Conservation (phyloP, 495 filamentous ascomycete genomes). For the Penicillium soppii region DNA sequence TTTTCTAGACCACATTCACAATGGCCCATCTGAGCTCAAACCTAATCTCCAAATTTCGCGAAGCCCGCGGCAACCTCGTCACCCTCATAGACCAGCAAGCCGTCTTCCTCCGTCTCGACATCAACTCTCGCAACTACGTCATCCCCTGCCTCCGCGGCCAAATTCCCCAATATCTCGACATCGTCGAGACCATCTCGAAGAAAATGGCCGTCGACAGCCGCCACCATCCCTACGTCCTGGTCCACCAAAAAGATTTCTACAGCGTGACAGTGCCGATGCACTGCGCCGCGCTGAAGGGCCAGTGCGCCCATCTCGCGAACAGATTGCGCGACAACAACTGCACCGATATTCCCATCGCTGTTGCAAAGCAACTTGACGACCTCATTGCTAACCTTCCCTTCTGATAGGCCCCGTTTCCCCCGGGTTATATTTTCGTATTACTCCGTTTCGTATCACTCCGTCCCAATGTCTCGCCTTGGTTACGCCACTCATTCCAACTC, state of each 20-base stretch:
- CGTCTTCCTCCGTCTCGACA: not conserved
- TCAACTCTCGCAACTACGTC: not conserved
- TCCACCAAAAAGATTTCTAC: not conserved
- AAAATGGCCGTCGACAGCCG: not conserved
- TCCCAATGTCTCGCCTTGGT: too few relatives aligned
- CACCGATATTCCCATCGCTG: not conserved
- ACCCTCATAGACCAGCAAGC: not conserved
- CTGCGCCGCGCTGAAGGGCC: not conserved
- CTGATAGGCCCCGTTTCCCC: not conserved
- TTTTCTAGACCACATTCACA: not conserved
- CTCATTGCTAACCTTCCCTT: not conserved
- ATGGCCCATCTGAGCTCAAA: not conserved
- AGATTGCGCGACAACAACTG: conserved; percentile 1
- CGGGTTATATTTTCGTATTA: not conserved
- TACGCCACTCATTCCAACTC: not conserved
- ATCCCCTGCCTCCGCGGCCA: not conserved
- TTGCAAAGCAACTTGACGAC: not conserved
- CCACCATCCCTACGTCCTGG: not conserved
- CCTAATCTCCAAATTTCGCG: not conserved
- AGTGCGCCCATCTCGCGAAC: not conserved
- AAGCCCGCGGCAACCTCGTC: not conserved
- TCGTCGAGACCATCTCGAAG: not conserved
- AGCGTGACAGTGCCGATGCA: not conserved
- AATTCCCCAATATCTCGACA: not conserved
- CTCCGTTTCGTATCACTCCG: too few relatives aligned